Evolutionary conservation across 2,329 filamentous ascomycete species (phyloP), one percentile per base, ranked within the genome.

Genomic region (Aspergillus luchuensis): DNA sequence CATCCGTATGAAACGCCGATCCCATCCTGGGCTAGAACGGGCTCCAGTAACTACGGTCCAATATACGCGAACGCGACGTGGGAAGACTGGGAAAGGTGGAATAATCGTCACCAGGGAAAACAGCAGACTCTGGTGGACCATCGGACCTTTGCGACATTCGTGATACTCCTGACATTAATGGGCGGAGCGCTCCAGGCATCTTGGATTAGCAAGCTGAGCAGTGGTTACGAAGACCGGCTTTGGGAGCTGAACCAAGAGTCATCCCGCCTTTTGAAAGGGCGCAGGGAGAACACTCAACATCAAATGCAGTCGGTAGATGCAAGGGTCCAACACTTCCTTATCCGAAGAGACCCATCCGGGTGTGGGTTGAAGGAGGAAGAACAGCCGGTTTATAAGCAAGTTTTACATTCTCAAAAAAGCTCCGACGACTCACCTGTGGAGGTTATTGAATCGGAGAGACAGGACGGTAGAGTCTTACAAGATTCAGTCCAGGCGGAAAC

Each of bases 31-130:
- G 50, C 60, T 11, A 38, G 56, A 15, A 52, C 64, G 2, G 67
- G 62, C n/a, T 60, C 60, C 13, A 58, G 64, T 3, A 57, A 68
- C 1, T 67, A 71, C 69, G 79, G 70, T 59, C 81, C 72, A 74
- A 85, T 88, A 52, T 85, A 81, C 70, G 75, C 80, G 67, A 98
- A 98, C 74, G 95, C 92, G 0, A 98, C 95, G 0, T 99, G 95
- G 95, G 95, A 99, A 74, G 95, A 99, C 74, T 97, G 93, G 93
- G 91, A 97, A 79, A 84, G 83, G 48, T 96, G 90, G 88, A 85
- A 91, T 68, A 81, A 86, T 75, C 82, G 74, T 75, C 81, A 71
- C 75, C 81, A 67, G 71, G 69, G 63, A 69, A 75, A 70, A 57
- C 65, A 78, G 66, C 70, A 69, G 66, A 74, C 72, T 54, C 88